These are phyloP conservation scores for Populus pruinosa DNA, from an alignment of 345 rosid species.

Conservation along the genomic window DNA sequence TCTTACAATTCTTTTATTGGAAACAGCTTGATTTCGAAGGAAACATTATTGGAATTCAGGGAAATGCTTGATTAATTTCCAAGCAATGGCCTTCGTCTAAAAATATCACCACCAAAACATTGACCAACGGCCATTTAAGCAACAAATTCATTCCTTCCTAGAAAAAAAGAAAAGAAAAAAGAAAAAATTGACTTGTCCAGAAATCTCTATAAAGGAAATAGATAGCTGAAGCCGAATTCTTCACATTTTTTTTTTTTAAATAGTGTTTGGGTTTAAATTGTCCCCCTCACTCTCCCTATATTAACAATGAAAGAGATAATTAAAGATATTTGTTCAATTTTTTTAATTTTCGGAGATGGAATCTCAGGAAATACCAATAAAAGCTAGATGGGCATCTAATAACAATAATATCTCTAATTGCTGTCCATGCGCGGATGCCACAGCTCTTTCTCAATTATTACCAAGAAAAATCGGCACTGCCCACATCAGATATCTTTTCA, in stretches of 20 bases:
- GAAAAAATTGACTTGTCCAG: not conserved
- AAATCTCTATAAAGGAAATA: not conserved
- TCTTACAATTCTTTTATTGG: not conserved
- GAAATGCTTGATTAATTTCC: not conserved
- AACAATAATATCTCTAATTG: not conserved
- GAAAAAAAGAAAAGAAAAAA: not conserved
- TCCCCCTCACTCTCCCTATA: too few relatives aligned
- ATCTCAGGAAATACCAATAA: slow-evolving; percentile 2
- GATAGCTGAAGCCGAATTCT: not conserved
- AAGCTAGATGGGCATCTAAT: not conserved
- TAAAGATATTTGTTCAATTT: too few relatives aligned
- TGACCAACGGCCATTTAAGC: not conserved
- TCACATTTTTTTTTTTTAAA: too few relatives aligned
- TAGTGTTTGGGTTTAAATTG: too few relatives aligned
- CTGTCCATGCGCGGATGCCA: not conserved
- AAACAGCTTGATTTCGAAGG: slow-evolving; percentile 7
- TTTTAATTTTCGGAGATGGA: too few relatives aligned
- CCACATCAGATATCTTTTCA: not conserved
- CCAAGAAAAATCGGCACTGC: not conserved
- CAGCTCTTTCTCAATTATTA: not conserved
- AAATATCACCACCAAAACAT: not conserved
- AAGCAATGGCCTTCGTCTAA: not conserved
- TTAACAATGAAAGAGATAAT: too few relatives aligned
- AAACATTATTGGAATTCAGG: not conserved
- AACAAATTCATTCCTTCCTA: too few relatives aligned